These are phyloP conservation scores for Cylindrodendrum hubeiense DNA, from an alignment of 2,329 filamentous ascomycete genomes.

Conservation along the genomic window DNA sequence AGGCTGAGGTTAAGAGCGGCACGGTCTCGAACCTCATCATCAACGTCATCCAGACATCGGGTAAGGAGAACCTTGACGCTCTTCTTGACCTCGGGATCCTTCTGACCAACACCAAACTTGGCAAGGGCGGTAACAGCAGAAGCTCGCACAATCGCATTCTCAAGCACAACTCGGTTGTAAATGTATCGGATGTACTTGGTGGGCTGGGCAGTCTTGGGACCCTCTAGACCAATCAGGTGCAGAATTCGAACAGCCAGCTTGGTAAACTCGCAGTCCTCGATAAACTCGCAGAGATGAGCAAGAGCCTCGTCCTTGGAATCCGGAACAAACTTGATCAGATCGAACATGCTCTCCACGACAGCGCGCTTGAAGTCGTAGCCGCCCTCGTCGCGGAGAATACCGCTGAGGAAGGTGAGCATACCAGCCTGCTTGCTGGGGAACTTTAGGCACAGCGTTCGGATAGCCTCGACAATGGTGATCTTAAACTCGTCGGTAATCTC, in stretches of 20 bases:
- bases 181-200: constrained; percentile 99
- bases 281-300: constrained; percentile 97
- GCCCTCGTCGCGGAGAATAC: constrained; percentile 96
- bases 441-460: constrained; percentile 95
- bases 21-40: constrained; percentile 97
- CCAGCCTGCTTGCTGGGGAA: constrained; percentile 98
- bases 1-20: constrained; percentile 92
- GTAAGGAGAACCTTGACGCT: constrained; percentile 94
- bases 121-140: constrained; percentile 95
- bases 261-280: constrained; percentile 99
- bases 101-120: constrained; percentile 97
- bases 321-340: constrained; percentile 98
- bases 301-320: constrained; percentile 86
- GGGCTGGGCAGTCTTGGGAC: constrained; percentile 93
- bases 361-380: constrained; percentile 98
- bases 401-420: constrained; percentile 96
- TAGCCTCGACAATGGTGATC: constrained; percentile 99
- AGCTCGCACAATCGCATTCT: constrained; percentile 95
- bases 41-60: constrained; percentile 94
- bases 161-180: constrained; percentile 97
- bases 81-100: constrained; percentile 95
- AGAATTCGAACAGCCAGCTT: constrained; percentile 96
- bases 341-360: constrained; percentile 99
- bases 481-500: constrained; percentile 99
- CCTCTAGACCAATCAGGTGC: constrained; percentile 93